Percentiles rank a stretch among this genome's conserved stretches.
Conservation (phyloP, 2,329 filamentous ascomycete genomes). For the Colletotrichum limetticola region DNA sequence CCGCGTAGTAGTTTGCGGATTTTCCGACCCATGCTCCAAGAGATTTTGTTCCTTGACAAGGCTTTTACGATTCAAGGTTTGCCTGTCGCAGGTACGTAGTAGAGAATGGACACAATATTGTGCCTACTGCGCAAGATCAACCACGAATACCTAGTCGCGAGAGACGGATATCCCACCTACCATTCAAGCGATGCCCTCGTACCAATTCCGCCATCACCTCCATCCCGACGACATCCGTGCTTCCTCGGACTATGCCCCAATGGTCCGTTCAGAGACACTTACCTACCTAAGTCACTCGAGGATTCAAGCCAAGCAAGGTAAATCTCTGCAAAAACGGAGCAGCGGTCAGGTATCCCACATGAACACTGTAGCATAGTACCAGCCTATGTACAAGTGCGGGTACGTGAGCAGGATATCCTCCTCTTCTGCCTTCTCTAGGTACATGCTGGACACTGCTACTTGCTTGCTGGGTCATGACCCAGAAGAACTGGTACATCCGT, state of each 20-base stretch:
- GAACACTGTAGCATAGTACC: neutral
- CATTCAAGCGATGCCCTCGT: constrained; percentile 19
- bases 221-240: neutral
- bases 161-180: neutral
- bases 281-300: neutral
- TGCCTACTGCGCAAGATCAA: neutral
- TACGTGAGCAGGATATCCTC: neutral
- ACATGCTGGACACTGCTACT: neutral
- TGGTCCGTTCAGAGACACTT: neutral
- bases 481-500: neutral
- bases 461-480: constrained; percentile 1
- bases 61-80: neutral
- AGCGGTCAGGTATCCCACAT: neutral
- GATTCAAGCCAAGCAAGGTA: neutral
- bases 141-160: neutral
- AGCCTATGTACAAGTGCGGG: neutral
- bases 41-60: neutral
- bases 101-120: neutral
- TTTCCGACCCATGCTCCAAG: neutral
- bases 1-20: neutral
- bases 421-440: neutral
- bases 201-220: neutral
- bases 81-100: neutral
- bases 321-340: neutral
- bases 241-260: neutral